These are phyloP conservation scores for Termitomyces sp. DNA, from an alignment of 768 basidiomycete genomes.

Conservation along the genomic window DNA sequence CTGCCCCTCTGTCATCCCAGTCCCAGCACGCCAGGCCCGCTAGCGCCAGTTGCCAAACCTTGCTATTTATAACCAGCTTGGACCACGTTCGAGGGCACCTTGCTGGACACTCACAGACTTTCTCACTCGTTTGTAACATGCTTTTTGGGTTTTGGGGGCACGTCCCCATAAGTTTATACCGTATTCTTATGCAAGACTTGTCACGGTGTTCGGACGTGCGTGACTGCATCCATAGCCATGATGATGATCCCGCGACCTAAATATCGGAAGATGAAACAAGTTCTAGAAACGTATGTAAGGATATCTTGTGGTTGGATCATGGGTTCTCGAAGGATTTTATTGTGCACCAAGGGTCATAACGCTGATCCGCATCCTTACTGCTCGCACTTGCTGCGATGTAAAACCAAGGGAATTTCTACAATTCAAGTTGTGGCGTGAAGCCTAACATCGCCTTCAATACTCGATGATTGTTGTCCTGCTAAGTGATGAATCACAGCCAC, in stretches of 20 bases:
- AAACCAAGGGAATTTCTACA: neutral
- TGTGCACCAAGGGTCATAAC: neutral
- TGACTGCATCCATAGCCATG: constrained; percentile 3
- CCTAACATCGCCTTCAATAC: neutral
- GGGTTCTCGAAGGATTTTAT: constrained; percentile 4
- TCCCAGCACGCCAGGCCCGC: neutral
- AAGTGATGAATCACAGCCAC: neutral
- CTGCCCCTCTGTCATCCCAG: neutral
- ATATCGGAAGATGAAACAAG: constrained; percentile 4
- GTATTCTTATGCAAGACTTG: constrained; percentile 1
- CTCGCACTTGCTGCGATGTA: neutral
- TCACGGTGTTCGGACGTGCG: neutral
- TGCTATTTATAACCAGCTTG: neutral
- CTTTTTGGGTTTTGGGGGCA: neutral
- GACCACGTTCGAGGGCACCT: constrained; percentile 6
- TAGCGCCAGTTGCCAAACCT: neutral
- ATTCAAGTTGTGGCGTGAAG: constrained; percentile 3
- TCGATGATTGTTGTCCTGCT: neutral
- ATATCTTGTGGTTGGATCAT: constrained; percentile 2
- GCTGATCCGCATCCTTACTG: neutral
- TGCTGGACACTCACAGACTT: neutral
- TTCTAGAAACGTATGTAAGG: constrained; percentile 12
- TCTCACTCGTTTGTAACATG: neutral
- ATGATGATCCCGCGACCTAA: constrained; percentile 6
- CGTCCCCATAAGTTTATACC: neutral